Evolutionary conservation across 108 stramenopile genomes (phyloP).

Genomic region (Nitzschia sp.): DNA sequence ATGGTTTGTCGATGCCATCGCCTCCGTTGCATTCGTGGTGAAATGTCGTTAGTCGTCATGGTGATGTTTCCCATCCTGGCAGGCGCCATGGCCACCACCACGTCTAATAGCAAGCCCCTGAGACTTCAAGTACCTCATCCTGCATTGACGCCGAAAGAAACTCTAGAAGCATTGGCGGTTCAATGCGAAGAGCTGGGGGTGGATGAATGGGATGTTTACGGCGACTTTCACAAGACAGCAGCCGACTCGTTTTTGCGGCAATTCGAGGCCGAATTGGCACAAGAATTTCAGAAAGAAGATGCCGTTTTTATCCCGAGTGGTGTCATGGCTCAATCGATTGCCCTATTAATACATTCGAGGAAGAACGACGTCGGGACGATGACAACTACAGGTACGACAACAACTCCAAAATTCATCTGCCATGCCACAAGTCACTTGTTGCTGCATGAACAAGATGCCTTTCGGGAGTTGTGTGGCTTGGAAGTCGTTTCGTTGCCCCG

Average conservation of each 20-base stretch:
- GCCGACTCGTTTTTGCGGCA: constrained; percentile 50
- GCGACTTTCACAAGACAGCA: constrained; percentile 41
- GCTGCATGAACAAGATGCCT: constrained; percentile 68
- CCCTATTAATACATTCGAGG: constrained; percentile 53
- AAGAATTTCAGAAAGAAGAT: constrained; percentile 70
- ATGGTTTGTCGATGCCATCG: too few relatives aligned
- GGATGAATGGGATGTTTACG: constrained; percentile 53
- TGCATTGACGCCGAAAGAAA: constrained; percentile 31
- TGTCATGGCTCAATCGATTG: constrained; percentile 82
- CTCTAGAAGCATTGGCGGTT: constrained; percentile 21
- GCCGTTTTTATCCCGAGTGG: constrained; percentile 79
- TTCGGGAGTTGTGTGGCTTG: constrained; percentile 40
- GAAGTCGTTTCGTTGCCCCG: constrained; percentile 15
- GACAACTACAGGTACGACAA: not conserved
- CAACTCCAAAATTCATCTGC: constrained; percentile 47
- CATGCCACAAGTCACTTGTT: constrained; percentile 73
- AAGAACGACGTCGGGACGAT: too few relatives aligned
- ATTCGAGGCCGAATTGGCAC: constrained; percentile 69
- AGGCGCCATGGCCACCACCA: too few relatives aligned
- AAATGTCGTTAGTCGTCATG: too few relatives aligned
- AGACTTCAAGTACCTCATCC: constrained; percentile 29
- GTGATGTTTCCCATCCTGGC: too few relatives aligned
- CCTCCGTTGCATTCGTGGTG: too few relatives aligned
- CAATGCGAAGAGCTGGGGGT: constrained; percentile 36
- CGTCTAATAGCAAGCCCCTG: too few relatives aligned